Percentiles rank a stretch among this genome's conserved stretches.
Conservation (phyloP, 257 asterid species). For the Osmanthus fragrans region DNA sequence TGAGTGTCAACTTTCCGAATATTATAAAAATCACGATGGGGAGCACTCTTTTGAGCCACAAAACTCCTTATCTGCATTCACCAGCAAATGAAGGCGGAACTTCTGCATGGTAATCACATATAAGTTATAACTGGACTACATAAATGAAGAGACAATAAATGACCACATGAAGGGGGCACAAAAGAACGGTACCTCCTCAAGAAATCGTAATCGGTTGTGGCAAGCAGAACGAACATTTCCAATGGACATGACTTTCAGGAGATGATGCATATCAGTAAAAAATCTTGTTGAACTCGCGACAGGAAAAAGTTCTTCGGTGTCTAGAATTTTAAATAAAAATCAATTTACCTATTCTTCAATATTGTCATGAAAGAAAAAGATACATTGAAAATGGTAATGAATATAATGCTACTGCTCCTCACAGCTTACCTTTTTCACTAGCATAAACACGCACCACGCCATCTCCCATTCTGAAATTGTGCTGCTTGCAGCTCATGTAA, state of each 20-base stretch:
- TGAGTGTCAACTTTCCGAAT: constrained; percentile 93
- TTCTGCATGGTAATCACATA: constrained; percentile 46
- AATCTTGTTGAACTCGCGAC: constrained; percentile 78
- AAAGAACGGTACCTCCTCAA: constrained; percentile 67
- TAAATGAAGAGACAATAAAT: constrained; percentile 16
- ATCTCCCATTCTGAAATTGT: constrained; percentile 80
- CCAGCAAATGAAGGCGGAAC: constrained; percentile 83
- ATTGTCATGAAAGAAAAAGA: neutral
- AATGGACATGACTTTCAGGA: constrained; percentile 72
- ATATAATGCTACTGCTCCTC: constrained; percentile 12
- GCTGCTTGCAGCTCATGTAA: constrained; percentile 50
- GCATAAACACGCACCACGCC: constrained; percentile 89
- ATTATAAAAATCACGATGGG: constrained; percentile 95
- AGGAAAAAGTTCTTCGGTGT: constrained; percentile 78
- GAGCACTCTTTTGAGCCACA: constrained; percentile 91
- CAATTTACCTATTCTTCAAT: constrained; percentile 1
- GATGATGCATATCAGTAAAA: constrained; percentile 88
- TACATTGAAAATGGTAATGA: constrained; percentile 6
- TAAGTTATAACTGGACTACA: constrained; percentile 19
- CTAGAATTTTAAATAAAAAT: constrained; percentile 33
- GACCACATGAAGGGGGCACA: constrained; percentile 23
- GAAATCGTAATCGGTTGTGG: constrained; percentile 80
- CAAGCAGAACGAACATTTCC: constrained; percentile 86
- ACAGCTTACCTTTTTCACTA: constrained; percentile 60
- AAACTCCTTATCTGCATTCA: constrained; percentile 83